Percentiles rank a stretch among this genome's conserved stretches.
Conservation (phyloP, 2,329 filamentous ascomycete species). For the Fusarium praegraminearum region DNA sequence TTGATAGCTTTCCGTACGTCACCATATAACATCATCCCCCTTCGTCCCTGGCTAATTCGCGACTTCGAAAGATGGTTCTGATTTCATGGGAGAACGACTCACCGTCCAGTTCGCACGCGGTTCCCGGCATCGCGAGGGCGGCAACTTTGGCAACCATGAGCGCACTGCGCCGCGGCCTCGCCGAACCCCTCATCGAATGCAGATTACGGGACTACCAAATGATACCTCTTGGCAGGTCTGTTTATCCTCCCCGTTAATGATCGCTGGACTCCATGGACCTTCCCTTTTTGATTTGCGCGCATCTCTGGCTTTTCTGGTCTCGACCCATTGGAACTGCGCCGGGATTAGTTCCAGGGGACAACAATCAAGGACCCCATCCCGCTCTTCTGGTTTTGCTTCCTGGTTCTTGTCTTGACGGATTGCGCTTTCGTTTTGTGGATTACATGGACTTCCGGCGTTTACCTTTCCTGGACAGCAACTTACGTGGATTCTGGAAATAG, state of each 20-base stretch:
- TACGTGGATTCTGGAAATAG: slow-evolving; percentile 87
- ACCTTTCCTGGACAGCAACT: slow-evolving; percentile 73
- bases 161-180: slow-evolving; percentile 79
- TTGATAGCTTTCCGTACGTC: slow-evolving; percentile 71
- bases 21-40: slow-evolving; percentile 34
- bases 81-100: slow-evolving; percentile 97
- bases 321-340: slow-evolving; percentile 46
- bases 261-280: slow-evolving; percentile 59
- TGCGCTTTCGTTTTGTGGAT: slow-evolving; percentile 53
- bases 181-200: slow-evolving; percentile 96
- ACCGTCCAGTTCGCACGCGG: slow-evolving; percentile 98
- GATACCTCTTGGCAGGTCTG: slow-evolving; percentile 99
- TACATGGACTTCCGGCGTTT: slow-evolving; percentile 51
- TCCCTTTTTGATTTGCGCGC: slow-evolving; percentile 49
- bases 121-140: slow-evolving; percentile 68
- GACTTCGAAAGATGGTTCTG: slow-evolving; percentile 80
- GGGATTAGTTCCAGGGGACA: slow-evolving; percentile 46
- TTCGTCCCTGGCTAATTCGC: slow-evolving; percentile 44
- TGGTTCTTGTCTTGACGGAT: slow-evolving; percentile 56
- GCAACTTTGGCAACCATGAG: slow-evolving; percentile 65
- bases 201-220: slow-evolving; percentile 94
- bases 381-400: slow-evolving; percentile 45
- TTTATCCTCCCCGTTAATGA: slow-evolving; percentile 72
- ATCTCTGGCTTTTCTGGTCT: slow-evolving; percentile 49
- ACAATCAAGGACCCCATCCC: slow-evolving; percentile 47